Evolutionary conservation across 1,139 yeast genomes (phyloP), one percentile per base, ranked within the genome.

Genomic region (Protomyces lactucae-debilis): DNA sequence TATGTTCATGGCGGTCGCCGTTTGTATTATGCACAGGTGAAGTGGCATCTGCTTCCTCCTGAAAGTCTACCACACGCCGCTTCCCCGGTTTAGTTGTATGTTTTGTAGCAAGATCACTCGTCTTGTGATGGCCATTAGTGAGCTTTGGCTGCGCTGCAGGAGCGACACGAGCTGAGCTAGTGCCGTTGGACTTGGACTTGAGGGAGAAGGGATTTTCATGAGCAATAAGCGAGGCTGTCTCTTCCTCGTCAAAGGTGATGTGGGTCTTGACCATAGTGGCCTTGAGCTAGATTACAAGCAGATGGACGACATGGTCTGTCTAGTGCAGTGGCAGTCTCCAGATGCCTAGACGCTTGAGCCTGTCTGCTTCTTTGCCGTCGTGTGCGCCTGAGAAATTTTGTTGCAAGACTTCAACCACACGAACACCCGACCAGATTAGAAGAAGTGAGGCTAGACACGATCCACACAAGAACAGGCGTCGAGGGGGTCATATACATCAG

Each of bases 181-280:
- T 21, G 25, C 25, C 52, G 12, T 46, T 21, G 25, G 14, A 23
- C 16, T 23, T 23, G 25, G 52, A n/a, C 28, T 51, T 51, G 23
- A 25, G 25, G 10, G 51, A 23, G 43, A 52, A 51, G 12, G 61
- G 55, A 51, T 57, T 57, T 16, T 18, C 48, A 6, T n/a, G 48
- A n/a, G 23, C 21, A 16, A 9, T 16, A 10, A 23, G 48, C n/a
- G 16, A 14, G 16, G 43, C 14, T 21, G 16, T 39, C 18, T 25
- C 39, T 16, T 53, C 51, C n/a, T 51, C 63, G 39, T 59, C 63
- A 43, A 59, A 59, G n/a, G 53, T 52, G 53, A 52, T n/a, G 52
- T 59, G 63, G 14, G 53, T 55, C n/a, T 59, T 59, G 43, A 59
- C 63, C 63, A 59, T 59, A 18, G 16, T 43, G 48, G 48, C 25